A percentile compares a stretch with the other conserved stretches of the same genome.
Conservation (phyloP, 2,329 filamentous ascomycete genomes). For the Xylariaceae sp. region DNA sequence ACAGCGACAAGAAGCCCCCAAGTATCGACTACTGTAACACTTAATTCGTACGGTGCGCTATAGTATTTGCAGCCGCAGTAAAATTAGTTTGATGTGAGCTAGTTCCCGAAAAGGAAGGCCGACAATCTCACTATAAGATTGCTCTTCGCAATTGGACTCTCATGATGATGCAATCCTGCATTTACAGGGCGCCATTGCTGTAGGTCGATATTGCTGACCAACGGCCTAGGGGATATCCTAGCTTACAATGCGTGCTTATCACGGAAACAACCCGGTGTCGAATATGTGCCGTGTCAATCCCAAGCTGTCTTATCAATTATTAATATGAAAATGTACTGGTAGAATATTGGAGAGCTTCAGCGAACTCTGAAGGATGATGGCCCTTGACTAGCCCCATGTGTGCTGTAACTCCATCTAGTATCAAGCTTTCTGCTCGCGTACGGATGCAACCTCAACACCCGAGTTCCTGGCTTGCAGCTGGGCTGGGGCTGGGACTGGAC, state of each 20-base stretch:
- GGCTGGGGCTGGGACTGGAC: not conserved
- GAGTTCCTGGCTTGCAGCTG: not conserved
- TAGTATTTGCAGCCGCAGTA: too few relatives aligned
- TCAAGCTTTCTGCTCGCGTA: constrained; percentile 7
- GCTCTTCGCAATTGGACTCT: constrained; percentile 17
- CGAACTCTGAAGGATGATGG: not conserved
- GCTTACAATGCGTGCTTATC: constrained; percentile 1
- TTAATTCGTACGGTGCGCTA: too few relatives aligned
- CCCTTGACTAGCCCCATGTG: constrained; percentile 22
- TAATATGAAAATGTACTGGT: too few relatives aligned
- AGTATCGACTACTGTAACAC: too few relatives aligned
- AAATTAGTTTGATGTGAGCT: not conserved
- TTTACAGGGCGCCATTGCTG: not conserved
- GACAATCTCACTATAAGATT: constrained; percentile 9
- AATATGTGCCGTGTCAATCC: not conserved
- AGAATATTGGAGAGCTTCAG: constrained; percentile 3
- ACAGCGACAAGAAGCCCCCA: too few relatives aligned
- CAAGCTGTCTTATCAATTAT: not conserved
- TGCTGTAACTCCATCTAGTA: not conserved
- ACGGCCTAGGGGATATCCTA: constrained; percentile 7
- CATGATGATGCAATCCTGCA: constrained; percentile 26
- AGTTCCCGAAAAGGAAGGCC: constrained; percentile 27
- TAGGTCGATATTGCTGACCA: not conserved
- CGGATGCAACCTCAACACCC: constrained; percentile 8
- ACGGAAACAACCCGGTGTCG: not conserved